phyloP scores from a whole-genome alignment of 441 rosid species.

The Brassica hybrid region DNA sequence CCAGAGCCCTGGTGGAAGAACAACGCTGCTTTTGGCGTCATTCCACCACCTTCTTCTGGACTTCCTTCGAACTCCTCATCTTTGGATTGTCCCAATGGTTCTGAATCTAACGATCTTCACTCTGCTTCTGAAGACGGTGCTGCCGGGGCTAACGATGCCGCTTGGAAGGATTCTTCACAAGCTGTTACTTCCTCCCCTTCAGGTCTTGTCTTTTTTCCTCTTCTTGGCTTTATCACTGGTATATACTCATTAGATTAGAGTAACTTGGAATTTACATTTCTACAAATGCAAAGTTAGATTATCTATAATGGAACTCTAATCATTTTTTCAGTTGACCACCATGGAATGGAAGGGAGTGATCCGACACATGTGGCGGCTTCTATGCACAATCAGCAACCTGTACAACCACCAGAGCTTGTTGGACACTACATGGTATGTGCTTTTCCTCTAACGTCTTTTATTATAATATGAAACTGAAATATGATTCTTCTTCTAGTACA shows the following conservation, averaged over 20 bases:
- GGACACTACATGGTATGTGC: constrained; percentile 88
- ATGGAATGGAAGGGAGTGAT: constrained; percentile 58
- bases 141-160: constrained; percentile 29
- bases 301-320: constrained; percentile 19
- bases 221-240: constrained; percentile 17
- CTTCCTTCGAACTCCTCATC: neutral
- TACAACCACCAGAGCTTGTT: constrained; percentile 88
- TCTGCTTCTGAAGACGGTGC: constrained; percentile 59
- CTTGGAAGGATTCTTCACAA: constrained; percentile 68
- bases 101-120: constrained; percentile 72
- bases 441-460: constrained; percentile 13
- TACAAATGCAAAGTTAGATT: neutral
- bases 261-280: neutral
- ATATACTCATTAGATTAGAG: neutral
- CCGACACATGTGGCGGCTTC: constrained; percentile 36
- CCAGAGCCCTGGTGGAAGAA: constrained; percentile 87
- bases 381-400: constrained; percentile 55
- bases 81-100: constrained; percentile 39
- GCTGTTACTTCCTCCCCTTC: constrained; percentile 65
- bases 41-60: constrained; percentile 48
- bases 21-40: constrained; percentile 50
- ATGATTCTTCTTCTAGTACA: constrained; percentile 14
- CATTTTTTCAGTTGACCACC: constrained; percentile 49
- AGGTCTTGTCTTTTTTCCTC: constrained; percentile 32
- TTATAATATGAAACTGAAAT: neutral